Conservation (phyloP, 192 early-diverging fungal species). For the Coemansia sp. region DNA sequence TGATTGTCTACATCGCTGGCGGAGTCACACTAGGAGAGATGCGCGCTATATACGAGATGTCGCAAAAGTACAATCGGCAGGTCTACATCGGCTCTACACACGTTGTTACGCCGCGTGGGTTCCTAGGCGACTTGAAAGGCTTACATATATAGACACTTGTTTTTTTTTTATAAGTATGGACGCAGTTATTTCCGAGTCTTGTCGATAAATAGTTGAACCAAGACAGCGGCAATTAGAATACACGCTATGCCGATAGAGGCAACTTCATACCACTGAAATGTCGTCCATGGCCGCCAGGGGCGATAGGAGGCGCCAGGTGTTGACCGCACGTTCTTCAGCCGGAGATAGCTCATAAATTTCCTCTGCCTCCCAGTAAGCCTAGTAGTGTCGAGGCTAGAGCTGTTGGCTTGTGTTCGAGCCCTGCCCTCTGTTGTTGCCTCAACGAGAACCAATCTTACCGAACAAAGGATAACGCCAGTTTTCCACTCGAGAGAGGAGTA, state of each 20-base stretch:
- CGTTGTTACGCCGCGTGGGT: slow-evolving; percentile 53
- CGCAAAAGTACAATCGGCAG: slow-evolving; percentile 36
- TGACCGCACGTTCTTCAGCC: slow-evolving; percentile 1
- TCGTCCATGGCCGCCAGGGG: slow-evolving; percentile 44
- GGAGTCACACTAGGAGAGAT: slow-evolving; percentile 56
- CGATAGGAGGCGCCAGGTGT: slow-evolving; percentile 26
- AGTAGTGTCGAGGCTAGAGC: not conserved
- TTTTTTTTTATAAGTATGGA: too few relatives aligned
- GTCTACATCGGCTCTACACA: slow-evolving; percentile 59
- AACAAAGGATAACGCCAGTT: slow-evolving; percentile 34
- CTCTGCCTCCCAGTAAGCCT: not conserved
- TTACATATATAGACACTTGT: too few relatives aligned
- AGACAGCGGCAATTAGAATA: not conserved
- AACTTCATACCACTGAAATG: slow-evolving; percentile 22
- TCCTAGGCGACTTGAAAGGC: slow-evolving; percentile 48
- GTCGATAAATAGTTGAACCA: slow-evolving; percentile 25
- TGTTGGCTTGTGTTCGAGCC: not conserved
- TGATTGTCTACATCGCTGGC: slow-evolving; percentile 56
- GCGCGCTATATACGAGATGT: slow-evolving; percentile 55
- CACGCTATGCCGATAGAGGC: slow-evolving; percentile 14
- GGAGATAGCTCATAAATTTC: not conserved
- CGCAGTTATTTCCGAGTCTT: not conserved
- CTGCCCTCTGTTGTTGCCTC: not conserved
- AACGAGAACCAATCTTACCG: slow-evolving; percentile 39
- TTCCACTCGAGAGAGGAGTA: slow-evolving; percentile 37